These are phyloP conservation scores for Pseudodiploospora longispora DNA, from an alignment of 2,329 filamentous ascomycete genomes.

Conservation along the genomic window DNA sequence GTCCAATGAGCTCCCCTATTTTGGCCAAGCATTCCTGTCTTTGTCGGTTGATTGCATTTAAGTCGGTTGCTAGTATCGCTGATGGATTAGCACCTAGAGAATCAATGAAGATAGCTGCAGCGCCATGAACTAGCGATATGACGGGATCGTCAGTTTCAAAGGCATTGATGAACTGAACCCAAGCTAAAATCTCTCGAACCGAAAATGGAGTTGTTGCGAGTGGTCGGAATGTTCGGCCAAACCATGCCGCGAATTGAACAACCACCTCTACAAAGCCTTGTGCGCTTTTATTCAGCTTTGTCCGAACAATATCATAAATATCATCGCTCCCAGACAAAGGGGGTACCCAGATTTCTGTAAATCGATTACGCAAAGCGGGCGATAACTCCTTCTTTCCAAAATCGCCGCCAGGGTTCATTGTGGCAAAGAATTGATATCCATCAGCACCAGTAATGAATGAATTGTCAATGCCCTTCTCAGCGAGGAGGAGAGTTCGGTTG, in stretches of 20 bases:
- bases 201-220: slow-evolving; percentile 72
- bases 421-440: slow-evolving; percentile 93
- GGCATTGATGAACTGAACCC: slow-evolving; percentile 86
- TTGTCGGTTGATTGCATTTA: slow-evolving; percentile 62
- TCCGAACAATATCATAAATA: slow-evolving; percentile 74
- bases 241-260: slow-evolving; percentile 88
- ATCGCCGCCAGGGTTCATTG: slow-evolving; percentile 98
- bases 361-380: slow-evolving; percentile 86
- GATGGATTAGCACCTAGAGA: slow-evolving; percentile 92
- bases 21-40: slow-evolving; percentile 64
- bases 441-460: slow-evolving; percentile 67
- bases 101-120: slow-evolving; percentile 92
- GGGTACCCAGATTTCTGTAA: slow-evolving; percentile 98
- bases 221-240: slow-evolving; percentile 72
- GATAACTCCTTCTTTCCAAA: slow-evolving; percentile 98
- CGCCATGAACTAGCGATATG: slow-evolving; percentile 64
- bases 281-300: slow-evolving; percentile 56
- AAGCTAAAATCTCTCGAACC: slow-evolving; percentile 83
- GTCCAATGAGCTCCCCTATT: slow-evolving; percentile 57
- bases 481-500: slow-evolving; percentile 74
- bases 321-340: slow-evolving; percentile 78
- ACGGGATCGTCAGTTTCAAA: slow-evolving; percentile 39
- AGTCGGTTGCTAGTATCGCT: slow-evolving; percentile 67
- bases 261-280: slow-evolving; percentile 58
- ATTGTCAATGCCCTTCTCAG: slow-evolving; percentile 84